Percentiles rank a stretch among this genome's conserved stretches.
These are phyloP conservation scores for Elsinoe fawcettii DNA, from an alignment of 2,329 filamentous ascomycete species.

Conservation along the genomic window DNA sequence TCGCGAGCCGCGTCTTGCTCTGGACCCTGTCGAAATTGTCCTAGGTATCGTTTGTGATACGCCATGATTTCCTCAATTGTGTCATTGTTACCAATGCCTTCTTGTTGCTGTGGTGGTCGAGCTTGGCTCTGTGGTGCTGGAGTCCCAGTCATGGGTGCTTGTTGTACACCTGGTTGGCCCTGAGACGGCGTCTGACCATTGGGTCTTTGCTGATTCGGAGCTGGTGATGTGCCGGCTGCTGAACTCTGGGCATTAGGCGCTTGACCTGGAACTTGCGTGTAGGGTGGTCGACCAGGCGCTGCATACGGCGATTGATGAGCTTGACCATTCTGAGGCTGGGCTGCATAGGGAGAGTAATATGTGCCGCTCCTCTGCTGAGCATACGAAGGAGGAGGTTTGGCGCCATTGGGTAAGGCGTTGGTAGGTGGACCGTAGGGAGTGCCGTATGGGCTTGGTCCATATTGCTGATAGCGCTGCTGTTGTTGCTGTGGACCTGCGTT, in stretches of 20 bases:
- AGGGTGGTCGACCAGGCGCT: constrained; percentile 17
- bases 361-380: constrained; percentile 17
- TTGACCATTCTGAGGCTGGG: constrained; percentile 17
- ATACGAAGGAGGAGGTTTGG: constrained; percentile 15
- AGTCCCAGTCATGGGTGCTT: background rate
- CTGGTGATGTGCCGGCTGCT: constrained; percentile 4
- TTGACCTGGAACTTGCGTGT: constrained; percentile 10
- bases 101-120: constrained; percentile 16
- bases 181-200: background rate
- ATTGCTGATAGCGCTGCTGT: constrained; percentile 16
- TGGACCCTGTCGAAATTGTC: constrained; percentile 15
- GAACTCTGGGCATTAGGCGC: constrained; percentile 2
- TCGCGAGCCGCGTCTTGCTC: constrained; percentile 18
- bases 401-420: constrained; percentile 14
- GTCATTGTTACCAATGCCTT: constrained; percentile 18
- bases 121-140: constrained; percentile 12
- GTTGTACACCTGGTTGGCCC: background rate
- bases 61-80: constrained; percentile 20
- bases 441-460: constrained; percentile 19
- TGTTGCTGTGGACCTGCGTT: background rate
- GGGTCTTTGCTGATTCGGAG: constrained; percentile 7
- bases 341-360: constrained; percentile 21
- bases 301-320: constrained; percentile 17
- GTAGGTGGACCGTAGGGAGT: constrained; percentile 19
- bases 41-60: constrained; percentile 18